Percentiles rank a stretch among this genome's conserved stretches.
Evolutionary conservation across 2,329 filamentous ascomycete species (phyloP).

Genomic region (Trichoderma oligosporum): DNA sequence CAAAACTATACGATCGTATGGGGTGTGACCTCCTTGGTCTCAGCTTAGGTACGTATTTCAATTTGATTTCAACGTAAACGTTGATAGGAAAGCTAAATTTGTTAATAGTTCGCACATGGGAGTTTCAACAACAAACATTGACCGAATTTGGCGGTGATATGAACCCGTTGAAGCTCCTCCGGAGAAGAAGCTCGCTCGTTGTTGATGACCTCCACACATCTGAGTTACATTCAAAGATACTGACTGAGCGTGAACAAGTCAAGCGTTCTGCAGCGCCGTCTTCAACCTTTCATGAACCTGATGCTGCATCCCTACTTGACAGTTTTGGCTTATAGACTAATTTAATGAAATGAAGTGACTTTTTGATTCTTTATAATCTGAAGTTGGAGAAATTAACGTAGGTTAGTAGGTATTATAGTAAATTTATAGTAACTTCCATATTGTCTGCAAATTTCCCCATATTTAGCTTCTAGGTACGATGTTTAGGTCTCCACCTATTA

Average conservation of each 20-base stretch:
- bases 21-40: slow-evolving; percentile 87
- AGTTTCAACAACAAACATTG: slow-evolving; percentile 59
- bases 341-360: too few relatives aligned
- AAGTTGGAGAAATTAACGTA: too few relatives aligned
- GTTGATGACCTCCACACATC: slow-evolving; percentile 65
- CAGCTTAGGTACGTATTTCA: slow-evolving; percentile 61
- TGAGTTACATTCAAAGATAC: not conserved
- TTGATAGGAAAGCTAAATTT: not conserved
- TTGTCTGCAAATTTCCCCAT: too few relatives aligned
- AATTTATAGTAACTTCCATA: too few relatives aligned
- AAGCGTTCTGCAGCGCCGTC: slow-evolving; percentile 55
- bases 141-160: slow-evolving; percentile 44
- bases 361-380: too few relatives aligned
- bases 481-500: not conserved
- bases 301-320: slow-evolving; percentile 81
- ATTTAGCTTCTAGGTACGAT: too few relatives aligned
- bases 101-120: slow-evolving; percentile 67
- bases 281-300: slow-evolving; percentile 88
- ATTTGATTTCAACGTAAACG: not conserved
- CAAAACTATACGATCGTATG: slow-evolving; percentile 81
- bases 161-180: slow-evolving; percentile 65
- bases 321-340: slow-evolving; percentile 75
- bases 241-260: slow-evolving; percentile 33
- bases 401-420: too few relatives aligned
- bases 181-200: slow-evolving; percentile 71